Evolutionary conservation across 2,329 filamentous ascomycete species (phyloP), one percentile per base, ranked within the genome.

Genomic region (Apiospora malaysiana): DNA sequence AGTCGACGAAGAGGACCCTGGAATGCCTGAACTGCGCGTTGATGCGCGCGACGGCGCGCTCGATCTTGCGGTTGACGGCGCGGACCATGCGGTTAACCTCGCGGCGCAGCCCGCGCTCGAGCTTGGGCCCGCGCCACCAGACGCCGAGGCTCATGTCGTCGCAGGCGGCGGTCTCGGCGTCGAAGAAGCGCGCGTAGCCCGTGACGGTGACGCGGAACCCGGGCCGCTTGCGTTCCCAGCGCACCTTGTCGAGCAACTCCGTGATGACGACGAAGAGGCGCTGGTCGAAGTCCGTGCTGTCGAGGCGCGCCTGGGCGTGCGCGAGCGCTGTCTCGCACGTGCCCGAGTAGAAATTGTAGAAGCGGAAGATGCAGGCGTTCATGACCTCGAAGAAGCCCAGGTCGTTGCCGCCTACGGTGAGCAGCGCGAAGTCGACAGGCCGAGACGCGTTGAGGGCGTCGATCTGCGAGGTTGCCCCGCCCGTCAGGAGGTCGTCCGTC

Each of bases 331-430:
- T 71, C 68, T 82, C 81, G 75, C 84, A 86, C 0, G 84, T 84
- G 6, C 83, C 83, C 21, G 82, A 84, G 77, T 84, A 85, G 76
- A 84, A 83, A 74, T 82, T 82, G 75, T 86, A 86, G 75, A 86
- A 86, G 43, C 83, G 81, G 73, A 86, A 86, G 21, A 86, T 82
- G 74, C 85, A 86, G 32, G 83, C 83, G 74, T 86, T 86, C 76
- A 86, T 84, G 25, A 86, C 82, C 47, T 83, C 81, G 72, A 85
- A 86, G 78, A 86, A 86, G 72, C 83, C 84, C 10, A 86, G 79
- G 73, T 86, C 85, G 75, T 86, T 86, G 21, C 84, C 84, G 66
- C 84, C 84, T 43, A 86, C 79, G n/a, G 83, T 85, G 7, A 86
- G 77, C 0, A 85, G 80, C 3, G 83, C 83, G 72, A 86, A 85